Conservation (phyloP, 192 early-diverging fungal species). For the Coemansia aciculifera region DNA sequence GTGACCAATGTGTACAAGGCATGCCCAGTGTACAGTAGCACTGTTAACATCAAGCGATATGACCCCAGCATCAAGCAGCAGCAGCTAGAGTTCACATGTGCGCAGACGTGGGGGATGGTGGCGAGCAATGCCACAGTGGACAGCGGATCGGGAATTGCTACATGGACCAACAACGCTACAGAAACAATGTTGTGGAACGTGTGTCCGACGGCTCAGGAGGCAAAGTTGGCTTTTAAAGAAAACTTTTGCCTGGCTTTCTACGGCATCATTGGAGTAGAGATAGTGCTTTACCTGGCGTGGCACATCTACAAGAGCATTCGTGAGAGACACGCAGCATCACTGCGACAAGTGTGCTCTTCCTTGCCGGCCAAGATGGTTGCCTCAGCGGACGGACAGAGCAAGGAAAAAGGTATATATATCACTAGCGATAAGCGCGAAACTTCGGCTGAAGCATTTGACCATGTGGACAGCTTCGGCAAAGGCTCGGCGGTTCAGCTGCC, state of each 20-base stretch:
- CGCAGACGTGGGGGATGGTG: constrained; percentile 25
- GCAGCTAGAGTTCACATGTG: constrained; percentile 40
- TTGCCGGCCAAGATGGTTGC: constrained; percentile 3
- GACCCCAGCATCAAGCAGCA: constrained; percentile 54
- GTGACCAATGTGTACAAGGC: constrained; percentile 47
- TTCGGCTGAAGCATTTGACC: not conserved
- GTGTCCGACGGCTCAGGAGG: constrained; percentile 55
- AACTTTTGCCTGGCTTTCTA: constrained; percentile 61
- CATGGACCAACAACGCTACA: constrained; percentile 22
- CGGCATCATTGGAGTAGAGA: constrained; percentile 48
- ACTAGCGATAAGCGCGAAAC: not conserved
- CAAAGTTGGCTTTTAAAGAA: constrained; percentile 55
- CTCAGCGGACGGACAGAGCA: not conserved
- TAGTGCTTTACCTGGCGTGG: constrained; percentile 55
- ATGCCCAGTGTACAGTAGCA: constrained; percentile 52
- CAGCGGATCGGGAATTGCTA: constrained; percentile 7
- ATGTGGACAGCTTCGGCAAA: not conserved
- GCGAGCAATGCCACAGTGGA: constrained; percentile 20
- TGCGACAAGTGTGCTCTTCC: constrained; percentile 31
- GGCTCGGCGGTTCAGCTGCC: constrained; percentile 13
- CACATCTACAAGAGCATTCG: constrained; percentile 55
- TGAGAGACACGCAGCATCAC: constrained; percentile 15
- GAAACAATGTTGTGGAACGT: constrained; percentile 43
- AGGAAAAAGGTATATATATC: not conserved
- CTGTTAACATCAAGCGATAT: constrained; percentile 48